Conservation (phyloP, 305 asterid species). For the Solanum hybrid region DNA sequence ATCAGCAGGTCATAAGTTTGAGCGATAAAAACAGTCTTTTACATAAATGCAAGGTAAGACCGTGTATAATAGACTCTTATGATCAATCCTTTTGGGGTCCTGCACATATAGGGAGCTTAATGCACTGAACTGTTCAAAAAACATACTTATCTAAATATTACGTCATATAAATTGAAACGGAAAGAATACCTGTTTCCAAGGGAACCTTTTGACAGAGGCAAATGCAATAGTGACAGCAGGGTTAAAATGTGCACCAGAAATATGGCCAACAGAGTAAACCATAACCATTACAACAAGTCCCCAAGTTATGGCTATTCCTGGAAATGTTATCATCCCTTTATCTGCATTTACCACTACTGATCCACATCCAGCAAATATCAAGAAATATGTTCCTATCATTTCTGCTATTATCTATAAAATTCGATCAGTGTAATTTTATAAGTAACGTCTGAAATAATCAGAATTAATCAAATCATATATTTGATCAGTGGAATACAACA, state of each 20-base stretch:
- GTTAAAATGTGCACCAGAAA: constrained; percentile 88
- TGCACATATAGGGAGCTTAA: too few species aligned
- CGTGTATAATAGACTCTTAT: too few species aligned
- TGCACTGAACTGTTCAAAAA: too few species aligned
- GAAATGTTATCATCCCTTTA: constrained; percentile 51
- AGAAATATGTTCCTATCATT: constrained; percentile 64
- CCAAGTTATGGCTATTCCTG: constrained; percentile 83
- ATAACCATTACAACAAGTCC: constrained; percentile 85
- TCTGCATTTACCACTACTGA: constrained; percentile 63
- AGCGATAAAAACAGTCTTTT: too few species aligned
- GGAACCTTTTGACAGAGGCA: constrained; percentile 71
- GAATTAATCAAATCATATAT: background rate
- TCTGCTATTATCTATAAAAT: constrained; percentile 60
- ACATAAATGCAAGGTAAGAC: too few species aligned
- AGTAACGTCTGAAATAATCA: too few species aligned
- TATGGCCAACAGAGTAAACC: constrained; percentile 79
- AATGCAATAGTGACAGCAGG: constrained; percentile 91
- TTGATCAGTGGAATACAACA: background rate
- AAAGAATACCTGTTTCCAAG: constrained; percentile 45
- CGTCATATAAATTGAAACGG: background rate
- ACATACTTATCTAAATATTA: too few species aligned
- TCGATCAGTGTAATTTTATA: too few species aligned
- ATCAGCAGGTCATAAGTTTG: too few species aligned
- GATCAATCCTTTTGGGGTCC: too few species aligned
- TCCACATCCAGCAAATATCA: constrained; percentile 79